Conservation (phyloP, 768 basidiomycete species). For the Rhizopogon vinicolor region DNA sequence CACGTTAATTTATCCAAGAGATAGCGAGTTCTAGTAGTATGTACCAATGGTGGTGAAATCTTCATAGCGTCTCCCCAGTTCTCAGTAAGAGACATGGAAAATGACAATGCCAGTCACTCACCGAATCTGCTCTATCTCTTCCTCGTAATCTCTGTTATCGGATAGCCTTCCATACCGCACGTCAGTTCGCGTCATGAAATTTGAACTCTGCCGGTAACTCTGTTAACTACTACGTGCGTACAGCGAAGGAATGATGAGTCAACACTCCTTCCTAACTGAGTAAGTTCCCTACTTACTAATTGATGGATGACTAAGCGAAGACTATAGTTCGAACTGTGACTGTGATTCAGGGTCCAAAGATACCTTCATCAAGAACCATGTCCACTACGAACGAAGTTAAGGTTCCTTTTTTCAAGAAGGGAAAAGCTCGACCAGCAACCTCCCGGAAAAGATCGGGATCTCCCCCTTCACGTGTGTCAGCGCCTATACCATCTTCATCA, state of each 20-base stretch:
- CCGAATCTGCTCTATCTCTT: conserved; percentile 68
- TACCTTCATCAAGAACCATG: conserved; percentile 17
- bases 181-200: conserved; percentile 18
- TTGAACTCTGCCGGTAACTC: not conserved
- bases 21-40: conserved; percentile 16
- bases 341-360: too few relatives aligned
- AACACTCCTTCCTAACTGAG: not conserved
- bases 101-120: conserved; percentile 20
- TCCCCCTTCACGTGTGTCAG: conserved; percentile 29
- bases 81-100: conserved; percentile 9
- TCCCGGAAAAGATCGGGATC: conserved; percentile 72
- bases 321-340: not conserved
- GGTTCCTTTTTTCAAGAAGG: conserved; percentile 89
- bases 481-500: conserved; percentile 24
- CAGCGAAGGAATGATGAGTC: not conserved
- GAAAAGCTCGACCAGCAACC: conserved; percentile 73
- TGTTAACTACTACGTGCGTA: too few relatives aligned
- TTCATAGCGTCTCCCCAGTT: conserved; percentile 70
- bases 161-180: conserved; percentile 19
- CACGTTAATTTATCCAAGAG: conserved; percentile 10
- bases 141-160: conserved; percentile 44
- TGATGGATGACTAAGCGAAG: conserved; percentile 5
- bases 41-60: conserved; percentile 93
- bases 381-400: conserved; percentile 33
- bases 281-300: too few relatives aligned